phyloP scores from a whole-genome alignment of 331 rosid genomes.

The Quercus lobata region DNA sequence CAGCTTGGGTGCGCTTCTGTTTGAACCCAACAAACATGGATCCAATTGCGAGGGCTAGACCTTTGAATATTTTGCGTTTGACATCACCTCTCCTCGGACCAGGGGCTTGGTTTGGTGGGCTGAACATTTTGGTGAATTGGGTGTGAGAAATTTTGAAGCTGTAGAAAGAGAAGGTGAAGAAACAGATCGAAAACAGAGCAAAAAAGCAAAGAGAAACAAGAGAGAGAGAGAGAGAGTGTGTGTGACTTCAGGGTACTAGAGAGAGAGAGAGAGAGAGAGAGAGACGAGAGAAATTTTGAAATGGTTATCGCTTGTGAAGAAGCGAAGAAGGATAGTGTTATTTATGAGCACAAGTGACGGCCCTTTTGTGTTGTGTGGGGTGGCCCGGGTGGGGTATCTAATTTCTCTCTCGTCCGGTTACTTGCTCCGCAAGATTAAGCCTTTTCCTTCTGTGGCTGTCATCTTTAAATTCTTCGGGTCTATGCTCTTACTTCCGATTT shows the following conservation, averaged over 20 bases:
- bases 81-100: conserved; percentile 26
- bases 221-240: neutral
- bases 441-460: too few relatives aligned
- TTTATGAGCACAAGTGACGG: too few relatives aligned
- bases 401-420: too few relatives aligned
- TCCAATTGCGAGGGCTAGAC: neutral
- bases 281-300: neutral
- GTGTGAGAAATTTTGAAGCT: neutral
- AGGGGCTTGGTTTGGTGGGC: neutral
- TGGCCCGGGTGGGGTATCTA: too few relatives aligned
- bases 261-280: neutral
- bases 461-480: too few relatives aligned
- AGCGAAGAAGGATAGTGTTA: too few relatives aligned
- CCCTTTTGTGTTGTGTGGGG: too few relatives aligned
- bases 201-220: neutral
- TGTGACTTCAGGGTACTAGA: neutral
- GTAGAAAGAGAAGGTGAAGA: neutral
- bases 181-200: neutral
- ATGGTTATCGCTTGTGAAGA: too few relatives aligned
- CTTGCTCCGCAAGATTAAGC: too few relatives aligned
- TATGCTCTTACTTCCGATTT: too few relatives aligned
- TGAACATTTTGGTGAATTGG: neutral
- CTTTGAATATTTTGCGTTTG: conserved; percentile 23
- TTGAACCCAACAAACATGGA: neutral
- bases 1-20: neutral